A percentile compares a stretch with the other conserved stretches of the same genome.
phyloP scores from a whole-genome alignment of 192 early-diverging fungal species.

The Coemansia sp. region DNA sequence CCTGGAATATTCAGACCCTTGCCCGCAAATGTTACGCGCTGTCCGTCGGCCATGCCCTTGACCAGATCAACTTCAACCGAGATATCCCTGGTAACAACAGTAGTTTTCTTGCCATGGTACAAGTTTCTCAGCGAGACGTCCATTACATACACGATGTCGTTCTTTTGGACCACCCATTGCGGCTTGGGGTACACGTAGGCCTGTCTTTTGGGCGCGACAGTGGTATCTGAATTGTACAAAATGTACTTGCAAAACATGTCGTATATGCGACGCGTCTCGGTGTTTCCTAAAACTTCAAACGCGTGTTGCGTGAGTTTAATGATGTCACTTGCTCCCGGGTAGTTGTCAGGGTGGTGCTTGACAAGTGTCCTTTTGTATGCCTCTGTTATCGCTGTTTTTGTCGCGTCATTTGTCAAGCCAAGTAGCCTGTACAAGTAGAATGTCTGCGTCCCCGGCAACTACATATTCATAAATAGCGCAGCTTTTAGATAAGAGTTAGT shows the following conservation, averaged over 20 bases:
- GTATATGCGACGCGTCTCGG: constrained; percentile 27
- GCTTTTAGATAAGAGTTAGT: background rate
- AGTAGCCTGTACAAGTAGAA: constrained; percentile 35
- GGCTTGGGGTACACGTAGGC: constrained; percentile 31
- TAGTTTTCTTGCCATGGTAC: constrained; percentile 29
- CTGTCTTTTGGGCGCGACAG: background rate
- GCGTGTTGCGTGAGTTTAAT: constrained; percentile 35
- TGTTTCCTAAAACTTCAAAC: constrained; percentile 25
- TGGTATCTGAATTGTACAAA: constrained; percentile 12
- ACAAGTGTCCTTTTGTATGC: constrained; percentile 29
- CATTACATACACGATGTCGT: constrained; percentile 33
- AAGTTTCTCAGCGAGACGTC: constrained; percentile 31
- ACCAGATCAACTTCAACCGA: constrained; percentile 18
- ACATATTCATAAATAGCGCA: background rate
- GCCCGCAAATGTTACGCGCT: constrained; percentile 24
- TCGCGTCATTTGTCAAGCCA: constrained; percentile 19
- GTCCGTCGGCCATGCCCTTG: constrained; percentile 23
- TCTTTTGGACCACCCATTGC: constrained; percentile 34
- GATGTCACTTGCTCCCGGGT: constrained; percentile 30
- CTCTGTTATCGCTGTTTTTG: constrained; percentile 23
- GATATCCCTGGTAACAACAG: constrained; percentile 17
- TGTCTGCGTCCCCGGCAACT: background rate
- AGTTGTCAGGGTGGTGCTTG: constrained; percentile 39
- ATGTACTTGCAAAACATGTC: constrained; percentile 34
- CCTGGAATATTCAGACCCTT: constrained; percentile 7